Evolutionary conservation across 306 rosid species (phyloP), one percentile per base, ranked within the genome.

Genomic region (Acacia melanoxylon): DNA sequence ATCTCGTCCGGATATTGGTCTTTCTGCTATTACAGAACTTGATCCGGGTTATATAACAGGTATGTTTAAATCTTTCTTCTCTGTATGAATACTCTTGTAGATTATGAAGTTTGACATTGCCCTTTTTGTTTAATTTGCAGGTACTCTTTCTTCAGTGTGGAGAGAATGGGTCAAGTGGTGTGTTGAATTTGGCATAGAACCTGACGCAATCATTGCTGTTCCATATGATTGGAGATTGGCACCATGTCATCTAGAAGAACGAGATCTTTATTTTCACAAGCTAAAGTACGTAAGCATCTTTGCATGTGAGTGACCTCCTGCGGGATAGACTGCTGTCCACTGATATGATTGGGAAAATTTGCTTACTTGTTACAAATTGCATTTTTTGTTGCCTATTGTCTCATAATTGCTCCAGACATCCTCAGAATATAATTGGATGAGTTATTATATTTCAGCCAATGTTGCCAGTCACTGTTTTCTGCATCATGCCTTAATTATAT

Each of bases 41-140:
- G 99, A 95, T 89, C 99, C 99, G 7, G 99, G 99, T 73, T 95
- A 95, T 74, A 95, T 95, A 74, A 95, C 99, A 35, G 99, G 99
- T 89, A 72, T 46, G 51, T 56, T 59, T 61, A 13, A 24, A 16
- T 74, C 10, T 48, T 10, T 40, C 25, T 51, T 78, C 54, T 58
- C 37, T n/a, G 9, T 42, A 48, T 19, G 22, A 56, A 54, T 49
- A 67, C 11, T 41, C 67, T 25, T 74, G 49, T 61, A 13, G 25
- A 37, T 65, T 63, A 25, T 59, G 73, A 25, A 22, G 42, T 61
- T 56, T 82, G 69, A 22, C 35, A 22, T 52, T 25, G 6, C 52
- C 73, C 41, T 29, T 72, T 59, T 37, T 80, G 56, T 25, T 71
- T 71, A 81, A 81, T 33, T 78, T 82, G 80, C 79, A 95, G 98